phyloP scores from a whole-genome alignment of 495 filamentous ascomycete genomes.

The Pyrenula aspistea region DNA sequence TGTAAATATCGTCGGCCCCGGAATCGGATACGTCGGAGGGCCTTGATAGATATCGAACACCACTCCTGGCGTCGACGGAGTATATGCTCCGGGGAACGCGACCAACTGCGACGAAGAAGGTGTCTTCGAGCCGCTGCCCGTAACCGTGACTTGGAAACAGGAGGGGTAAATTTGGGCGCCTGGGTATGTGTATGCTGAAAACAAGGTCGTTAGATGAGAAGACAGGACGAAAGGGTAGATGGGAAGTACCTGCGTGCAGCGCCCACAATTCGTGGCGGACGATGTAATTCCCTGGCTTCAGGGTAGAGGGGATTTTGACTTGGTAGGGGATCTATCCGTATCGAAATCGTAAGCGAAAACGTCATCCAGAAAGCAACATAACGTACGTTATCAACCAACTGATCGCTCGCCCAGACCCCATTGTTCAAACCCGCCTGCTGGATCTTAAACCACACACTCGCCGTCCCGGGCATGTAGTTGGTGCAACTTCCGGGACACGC shows the following conservation, averaged over 20 bases:
- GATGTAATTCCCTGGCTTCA: constrained; percentile 55
- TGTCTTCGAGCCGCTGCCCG: constrained; percentile 38
- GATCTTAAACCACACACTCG: constrained; percentile 60
- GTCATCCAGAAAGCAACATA: too few relatives aligned
- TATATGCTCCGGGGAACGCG: constrained; percentile 44
- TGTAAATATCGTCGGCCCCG: constrained; percentile 32
- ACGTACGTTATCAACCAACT: constrained; percentile 39
- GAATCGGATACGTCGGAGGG: constrained; percentile 32
- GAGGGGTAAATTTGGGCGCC: constrained; percentile 61
- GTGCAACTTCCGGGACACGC: constrained; percentile 47
- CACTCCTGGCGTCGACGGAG: constrained; percentile 37
- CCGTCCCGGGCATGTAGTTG: constrained; percentile 35
- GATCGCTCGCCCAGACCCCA: constrained; percentile 50
- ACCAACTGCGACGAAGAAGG: constrained; percentile 26
- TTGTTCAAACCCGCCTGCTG: constrained; percentile 40
- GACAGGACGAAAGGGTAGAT: background rate
- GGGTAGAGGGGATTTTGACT: constrained; percentile 46
- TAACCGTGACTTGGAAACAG: constrained; percentile 56
- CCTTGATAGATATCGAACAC: constrained; percentile 46
- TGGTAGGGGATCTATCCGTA: constrained; percentile 48
- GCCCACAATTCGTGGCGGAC: constrained; percentile 64
- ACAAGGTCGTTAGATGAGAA: background rate
- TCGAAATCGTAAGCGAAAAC: too few relatives aligned
- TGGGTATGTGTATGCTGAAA: constrained; percentile 23
- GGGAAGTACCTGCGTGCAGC: constrained; percentile 30